phyloP scores from a whole-genome alignment of 2,329 filamentous ascomycete genomes.

The Pyrenochaeta sp. region DNA sequence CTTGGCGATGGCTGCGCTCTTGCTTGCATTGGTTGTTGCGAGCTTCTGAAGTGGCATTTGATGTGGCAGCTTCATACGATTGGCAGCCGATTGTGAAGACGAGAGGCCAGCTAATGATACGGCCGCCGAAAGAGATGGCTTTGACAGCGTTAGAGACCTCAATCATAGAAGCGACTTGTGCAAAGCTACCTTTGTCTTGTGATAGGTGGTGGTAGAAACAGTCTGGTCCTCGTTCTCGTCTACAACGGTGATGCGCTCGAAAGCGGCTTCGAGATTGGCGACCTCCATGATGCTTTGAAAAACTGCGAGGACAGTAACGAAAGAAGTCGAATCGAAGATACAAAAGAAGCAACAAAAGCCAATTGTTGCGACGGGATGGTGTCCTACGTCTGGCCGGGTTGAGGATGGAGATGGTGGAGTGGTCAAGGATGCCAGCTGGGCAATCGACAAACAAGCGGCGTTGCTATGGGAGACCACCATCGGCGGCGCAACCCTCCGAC shows the following conservation, averaged over 20 bases:
- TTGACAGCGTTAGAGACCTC: conserved; percentile 30
- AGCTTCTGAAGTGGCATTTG: conserved; percentile 85
- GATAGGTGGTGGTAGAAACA: conserved; percentile 65
- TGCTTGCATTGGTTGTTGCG: conserved; percentile 75
- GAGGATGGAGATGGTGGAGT: conserved; percentile 10
- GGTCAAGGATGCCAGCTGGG: not conserved
- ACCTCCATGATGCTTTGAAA: conserved; percentile 66
- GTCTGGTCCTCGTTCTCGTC: conserved; percentile 79
- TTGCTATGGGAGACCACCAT: conserved; percentile 19
- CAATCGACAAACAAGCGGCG: conserved; percentile 26
- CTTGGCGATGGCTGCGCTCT: conserved; percentile 61
- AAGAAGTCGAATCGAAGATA: conserved; percentile 12
- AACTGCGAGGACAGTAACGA: conserved; percentile 15
- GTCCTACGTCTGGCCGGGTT: conserved; percentile 17
- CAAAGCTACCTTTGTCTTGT: conserved; percentile 77
- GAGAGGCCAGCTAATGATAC: conserved; percentile 60
- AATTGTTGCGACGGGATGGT: conserved; percentile 9
- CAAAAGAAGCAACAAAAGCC: conserved; percentile 17
- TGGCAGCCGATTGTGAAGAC: conserved; percentile 54
- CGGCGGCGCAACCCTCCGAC: conserved; percentile 13
- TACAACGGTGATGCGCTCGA: conserved; percentile 88
- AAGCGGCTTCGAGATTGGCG: conserved; percentile 81
- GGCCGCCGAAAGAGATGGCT: conserved; percentile 58
- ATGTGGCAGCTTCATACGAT: conserved; percentile 75
- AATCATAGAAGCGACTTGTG: not conserved